Evolutionary conservation across 2,329 filamentous ascomycete species (phyloP).

Genomic region (Teratosphaeria pseudoeucalypti): DNA sequence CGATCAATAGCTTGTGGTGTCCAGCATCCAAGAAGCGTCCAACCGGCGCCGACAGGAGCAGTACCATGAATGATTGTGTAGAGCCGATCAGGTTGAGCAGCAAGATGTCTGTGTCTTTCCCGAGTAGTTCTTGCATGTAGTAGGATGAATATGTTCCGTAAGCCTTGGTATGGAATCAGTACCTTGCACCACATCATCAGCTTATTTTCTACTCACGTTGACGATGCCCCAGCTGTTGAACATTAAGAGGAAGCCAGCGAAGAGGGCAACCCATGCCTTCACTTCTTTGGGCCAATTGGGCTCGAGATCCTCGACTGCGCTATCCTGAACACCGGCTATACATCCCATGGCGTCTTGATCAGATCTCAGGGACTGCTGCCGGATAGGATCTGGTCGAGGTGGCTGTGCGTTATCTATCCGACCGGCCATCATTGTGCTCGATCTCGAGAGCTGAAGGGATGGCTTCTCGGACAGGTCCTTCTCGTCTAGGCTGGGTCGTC

Average conservation of each 20-base stretch:
- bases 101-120: slow-evolving; percentile 28
- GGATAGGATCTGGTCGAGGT: neutral
- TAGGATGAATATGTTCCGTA: slow-evolving; percentile 42
- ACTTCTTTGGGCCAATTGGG: slow-evolving; percentile 34
- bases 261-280: slow-evolving; percentile 34
- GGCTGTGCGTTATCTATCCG: neutral
- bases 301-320: neutral
- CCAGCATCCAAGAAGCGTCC: slow-evolving; percentile 41
- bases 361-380: neutral
- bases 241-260: slow-evolving; percentile 43
- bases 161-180: slow-evolving; percentile 12
- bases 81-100: slow-evolving; percentile 39
- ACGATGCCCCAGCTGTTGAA: slow-evolving; percentile 21
- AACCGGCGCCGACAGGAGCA: slow-evolving; percentile 36
- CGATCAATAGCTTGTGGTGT: slow-evolving; percentile 30
- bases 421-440: neutral
- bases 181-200: neutral
- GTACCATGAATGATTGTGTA: slow-evolving; percentile 38
- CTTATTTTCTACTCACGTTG: slow-evolving; percentile 4
- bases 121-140: slow-evolving; percentile 37
- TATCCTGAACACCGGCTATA: neutral
- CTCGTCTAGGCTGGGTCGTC: neutral
- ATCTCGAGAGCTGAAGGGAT: neutral
- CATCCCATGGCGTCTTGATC: neutral
- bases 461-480: neutral